These are phyloP conservation scores for Cutaneotrichosporon cyanovorans DNA, from an alignment of 1,284 basidiomycete genomes.

Conservation along the genomic window DNA sequence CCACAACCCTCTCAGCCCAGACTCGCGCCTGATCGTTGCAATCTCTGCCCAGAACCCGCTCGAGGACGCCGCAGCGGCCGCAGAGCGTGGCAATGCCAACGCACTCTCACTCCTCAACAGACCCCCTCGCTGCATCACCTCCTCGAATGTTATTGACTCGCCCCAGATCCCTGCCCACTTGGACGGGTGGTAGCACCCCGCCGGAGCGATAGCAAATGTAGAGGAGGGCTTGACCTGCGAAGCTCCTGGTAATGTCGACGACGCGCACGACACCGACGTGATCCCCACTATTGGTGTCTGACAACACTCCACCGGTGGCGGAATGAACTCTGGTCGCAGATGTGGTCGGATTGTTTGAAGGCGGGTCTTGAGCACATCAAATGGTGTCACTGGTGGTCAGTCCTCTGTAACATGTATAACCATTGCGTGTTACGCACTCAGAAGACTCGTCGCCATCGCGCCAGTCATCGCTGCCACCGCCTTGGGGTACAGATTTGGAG, in stretches of 20 bases:
- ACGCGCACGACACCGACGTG: conserved; percentile 16
- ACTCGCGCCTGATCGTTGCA: conserved; percentile 64
- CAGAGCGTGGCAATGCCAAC: conserved; percentile 16
- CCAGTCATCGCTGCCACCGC: conserved; percentile 46
- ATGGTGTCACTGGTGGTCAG: conserved; percentile 43
- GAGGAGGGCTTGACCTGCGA: neutral
- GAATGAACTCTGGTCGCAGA: conserved; percentile 13
- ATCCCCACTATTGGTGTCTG: conserved; percentile 28
- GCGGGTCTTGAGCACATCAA: conserved; percentile 47
- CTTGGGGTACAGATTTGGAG: conserved; percentile 36
- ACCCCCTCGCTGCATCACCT: conserved; percentile 23
- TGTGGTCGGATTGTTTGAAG: conserved; percentile 43
- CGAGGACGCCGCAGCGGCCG: conserved; percentile 1
- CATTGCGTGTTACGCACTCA: conserved; percentile 36
- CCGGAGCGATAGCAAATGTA: conserved; percentile 20
- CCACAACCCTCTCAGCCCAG: conserved; percentile 74
- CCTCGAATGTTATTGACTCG: conserved; percentile 34
- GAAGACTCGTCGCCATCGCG: conserved; percentile 39
- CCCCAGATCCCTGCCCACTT: conserved; percentile 47
- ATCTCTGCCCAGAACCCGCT: conserved; percentile 71
- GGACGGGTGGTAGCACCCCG: conserved; percentile 41
- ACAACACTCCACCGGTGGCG: conserved; percentile 30
- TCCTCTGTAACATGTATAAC: too few species aligned
- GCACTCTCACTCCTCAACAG: conserved; percentile 8
- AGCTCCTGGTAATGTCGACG: conserved; percentile 11